Conservation (phyloP, 2,329 filamentous ascomycete species). For the Dactylellina sp. region DNA sequence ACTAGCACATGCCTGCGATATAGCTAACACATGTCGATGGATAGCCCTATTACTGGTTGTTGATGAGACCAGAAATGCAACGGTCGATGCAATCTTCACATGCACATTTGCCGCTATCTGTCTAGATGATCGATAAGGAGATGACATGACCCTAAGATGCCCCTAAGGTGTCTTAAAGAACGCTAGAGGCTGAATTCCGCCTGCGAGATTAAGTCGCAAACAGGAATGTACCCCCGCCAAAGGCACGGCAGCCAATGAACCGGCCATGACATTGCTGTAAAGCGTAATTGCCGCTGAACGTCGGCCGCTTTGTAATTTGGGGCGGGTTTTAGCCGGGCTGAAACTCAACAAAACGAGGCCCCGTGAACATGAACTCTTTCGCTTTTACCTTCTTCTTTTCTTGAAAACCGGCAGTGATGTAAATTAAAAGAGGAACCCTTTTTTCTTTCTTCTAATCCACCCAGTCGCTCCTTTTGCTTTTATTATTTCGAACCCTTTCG, state of each 20-base stretch:
- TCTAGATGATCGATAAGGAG: conserved; percentile 30
- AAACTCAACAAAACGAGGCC: conserved; percentile 44
- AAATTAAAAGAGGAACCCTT: neutral
- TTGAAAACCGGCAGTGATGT: neutral
- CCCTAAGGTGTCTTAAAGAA: neutral
- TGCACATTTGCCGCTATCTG: conserved; percentile 40
- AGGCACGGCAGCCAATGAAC: conserved; percentile 39
- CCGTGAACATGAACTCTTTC: conserved; percentile 17
- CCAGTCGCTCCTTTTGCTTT: neutral
- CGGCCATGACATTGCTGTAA: conserved; percentile 25
- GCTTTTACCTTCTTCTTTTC: conserved; percentile 41
- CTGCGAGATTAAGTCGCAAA: conserved; percentile 19
- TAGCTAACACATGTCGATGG: conserved; percentile 41
- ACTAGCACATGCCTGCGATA: conserved; percentile 33
- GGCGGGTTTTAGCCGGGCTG: conserved; percentile 51
- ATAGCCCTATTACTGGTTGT: conserved; percentile 42
- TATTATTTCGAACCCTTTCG: neutral
- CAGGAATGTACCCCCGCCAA: conserved; percentile 6
- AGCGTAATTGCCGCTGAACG: conserved; percentile 16
- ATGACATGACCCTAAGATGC: neutral
- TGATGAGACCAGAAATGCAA: neutral
- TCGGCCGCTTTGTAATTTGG: conserved; percentile 27
- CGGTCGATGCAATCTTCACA: conserved; percentile 23
- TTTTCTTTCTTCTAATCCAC: neutral
- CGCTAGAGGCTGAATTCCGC: neutral